Evolutionary conservation across 768 basidiomycete species (phyloP), one percentile per base, ranked within the genome.

Genomic region (Panaeolus papilionaceus): DNA sequence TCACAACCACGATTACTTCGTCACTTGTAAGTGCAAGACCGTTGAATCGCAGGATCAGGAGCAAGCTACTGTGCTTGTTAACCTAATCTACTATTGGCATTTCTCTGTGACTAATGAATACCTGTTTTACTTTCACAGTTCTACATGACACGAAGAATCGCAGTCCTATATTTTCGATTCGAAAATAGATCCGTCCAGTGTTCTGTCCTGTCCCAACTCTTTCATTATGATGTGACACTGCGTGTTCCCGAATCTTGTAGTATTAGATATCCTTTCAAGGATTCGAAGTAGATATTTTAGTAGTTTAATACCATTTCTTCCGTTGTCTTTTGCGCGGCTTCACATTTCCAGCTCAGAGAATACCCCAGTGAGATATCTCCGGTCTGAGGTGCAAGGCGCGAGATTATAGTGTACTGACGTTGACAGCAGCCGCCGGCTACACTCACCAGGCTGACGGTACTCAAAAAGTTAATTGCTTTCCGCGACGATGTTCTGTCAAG

Each of bases 91-190:
- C 37, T 49, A 37, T 47, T 70, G 16, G 63, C 64, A 49, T 33
- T 10, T n/a, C 11, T 68, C 23, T 18, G 16, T 67, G 40, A 16
- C 54, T 28, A 37, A 58, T 16, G 26, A 37, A 37, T 16, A 10
- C 16, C 14, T n/a, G 33, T 28, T 28, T 16, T 58, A 40, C 49
- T 64, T 42, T 38, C 67, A 33, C 54, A 86, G 86, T 88, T 26
- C 76, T 88, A 38, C 87, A 88, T 10, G 85, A 88, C 73, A 88
- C 87, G n/a, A 88, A 86, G 37, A 85, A 90, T 74, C 70, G 70
- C 51, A 87, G 83, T 68, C 79, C 81, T 1, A 2, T 66, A 63
- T 90, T 91, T 72, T 80, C 77, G 11, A 89, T 89, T 71, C 72
- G 67, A 45, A 64, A 51, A 64, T 72, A 66, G 68, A 47, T 47